These are phyloP conservation scores for Flaveria bidentis DNA, from an alignment of 129 eudicot species.

Conservation along the genomic window DNA sequence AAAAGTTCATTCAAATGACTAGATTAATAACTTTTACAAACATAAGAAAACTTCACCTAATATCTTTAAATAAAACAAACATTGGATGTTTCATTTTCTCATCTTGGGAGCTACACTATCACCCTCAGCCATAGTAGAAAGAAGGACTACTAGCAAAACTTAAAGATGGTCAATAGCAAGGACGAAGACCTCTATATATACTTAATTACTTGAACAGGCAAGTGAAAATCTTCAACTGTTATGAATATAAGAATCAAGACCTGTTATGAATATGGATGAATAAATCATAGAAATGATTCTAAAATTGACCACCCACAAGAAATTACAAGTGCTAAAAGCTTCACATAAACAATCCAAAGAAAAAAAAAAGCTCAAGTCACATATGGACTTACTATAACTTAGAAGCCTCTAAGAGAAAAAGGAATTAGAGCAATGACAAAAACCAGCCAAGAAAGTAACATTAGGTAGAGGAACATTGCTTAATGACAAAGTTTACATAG, in stretches of 20 bases:
- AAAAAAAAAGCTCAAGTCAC: not conserved
- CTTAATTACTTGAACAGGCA: too few species aligned
- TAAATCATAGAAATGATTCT: too few species aligned
- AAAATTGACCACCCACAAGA: too few species aligned
- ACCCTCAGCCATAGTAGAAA: constrained; percentile 33
- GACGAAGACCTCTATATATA: too few species aligned
- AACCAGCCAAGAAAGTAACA: not conserved
- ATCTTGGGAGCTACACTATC: constrained; percentile 19
- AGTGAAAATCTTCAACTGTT: too few species aligned
- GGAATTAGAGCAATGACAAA: not conserved
- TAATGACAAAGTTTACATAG: constrained; percentile 11
- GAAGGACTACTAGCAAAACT: too few species aligned
- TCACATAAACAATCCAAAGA: not conserved
- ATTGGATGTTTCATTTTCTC: constrained; percentile 42
- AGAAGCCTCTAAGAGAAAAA: constrained; percentile 13
- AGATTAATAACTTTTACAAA: not conserved
- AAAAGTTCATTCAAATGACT: not conserved
- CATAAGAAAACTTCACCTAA: constrained; percentile 8
- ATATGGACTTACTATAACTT: not conserved
- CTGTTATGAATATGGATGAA: not conserved
- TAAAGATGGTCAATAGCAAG: too few species aligned
- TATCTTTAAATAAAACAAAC: constrained; percentile 46
- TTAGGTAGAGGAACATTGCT: not conserved
- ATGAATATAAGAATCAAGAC: not conserved
- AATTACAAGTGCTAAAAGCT: not conserved